Evolutionary conservation across 2,329 filamentous ascomycete genomes (phyloP), one percentile per base, ranked within the genome.

Genomic region (Geoglossum cookeanum): DNA sequence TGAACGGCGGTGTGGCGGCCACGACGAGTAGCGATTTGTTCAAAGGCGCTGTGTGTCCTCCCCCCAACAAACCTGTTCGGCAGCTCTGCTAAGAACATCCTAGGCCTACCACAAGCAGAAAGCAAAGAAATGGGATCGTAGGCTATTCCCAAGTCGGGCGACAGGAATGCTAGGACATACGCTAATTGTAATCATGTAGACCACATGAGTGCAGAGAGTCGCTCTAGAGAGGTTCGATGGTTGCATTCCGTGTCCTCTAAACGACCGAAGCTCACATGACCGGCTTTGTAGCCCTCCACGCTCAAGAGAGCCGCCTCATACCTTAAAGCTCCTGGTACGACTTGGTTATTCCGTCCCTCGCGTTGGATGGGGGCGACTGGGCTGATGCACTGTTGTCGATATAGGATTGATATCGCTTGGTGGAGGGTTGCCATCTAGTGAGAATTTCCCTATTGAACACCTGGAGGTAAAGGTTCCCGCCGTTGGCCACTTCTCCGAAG

Each of bases 391-490:
- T 45, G n/a, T 6, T 22, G 17, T 45, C n/a, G 4, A 11, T 6
- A 6, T 45, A 33, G 71, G 85, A 15, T 72, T 96, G 59, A 92
- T 98, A 66, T 95, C 89, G 1, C 81, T 98, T 1, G 92, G 92
- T 57, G 92, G 92, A 55, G 92, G 92, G 3, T 74, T 98, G 22
- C 92, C 92, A 3, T 90, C 87, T 13, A 80, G 86, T 59, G 83
- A 91, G 68, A 87, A 94, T 70, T 98, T 98, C 66, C 92, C 92
- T n/a, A 83, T 97, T 64, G 82, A 91, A 62, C 77, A 84, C 61
- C 70, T 97, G 55, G 78, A 76, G 61, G 71, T 94, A 70, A 86
- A 84, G 63, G 80, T 94, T 1, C 87, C 89, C 15, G 71, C 72
- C 1, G 72, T 80, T 15, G 81, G 84, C 4, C 70, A 79, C 60